Conservation (phyloP, 176 grass and related monocot genomes). For the Bonia amplexicaulis region DNA sequence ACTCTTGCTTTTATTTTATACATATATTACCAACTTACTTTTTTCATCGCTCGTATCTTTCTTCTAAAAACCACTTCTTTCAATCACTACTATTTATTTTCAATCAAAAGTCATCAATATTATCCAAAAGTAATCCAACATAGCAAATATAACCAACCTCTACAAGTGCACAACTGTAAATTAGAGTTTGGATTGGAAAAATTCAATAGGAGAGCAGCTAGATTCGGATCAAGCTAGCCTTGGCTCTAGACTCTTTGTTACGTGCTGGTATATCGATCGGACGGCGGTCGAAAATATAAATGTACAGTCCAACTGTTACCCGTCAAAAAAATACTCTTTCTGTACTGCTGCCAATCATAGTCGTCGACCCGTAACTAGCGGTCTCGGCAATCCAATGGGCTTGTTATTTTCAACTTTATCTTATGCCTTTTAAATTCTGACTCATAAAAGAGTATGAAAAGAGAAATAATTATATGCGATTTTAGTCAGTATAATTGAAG, state of each 20-base stretch:
- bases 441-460: too few species aligned
- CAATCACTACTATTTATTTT: too few species aligned
- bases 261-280: neutral
- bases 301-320: neutral
- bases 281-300: neutral
- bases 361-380: neutral
- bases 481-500: too few species aligned
- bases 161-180: neutral
- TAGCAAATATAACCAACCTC: too few species aligned
- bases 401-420: rapidly evolving
- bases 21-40: too few species aligned
- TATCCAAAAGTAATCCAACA: rapidly evolving
- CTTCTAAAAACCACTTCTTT: too few species aligned
- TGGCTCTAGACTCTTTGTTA: neutral
- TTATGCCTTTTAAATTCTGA: too few species aligned
- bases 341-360: too few species aligned
- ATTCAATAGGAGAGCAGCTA: neutral
- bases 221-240: neutral
- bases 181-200: neutral
- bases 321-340: too few species aligned
- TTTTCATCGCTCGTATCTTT: too few species aligned
- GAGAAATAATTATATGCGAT: rapidly evolving
- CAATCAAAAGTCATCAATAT: rapidly evolving
- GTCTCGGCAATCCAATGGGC: neutral
- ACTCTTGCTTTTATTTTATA: too few species aligned